Base-by-base conservation (phyloP, 805 yeast genomes). In the Wickerhamomyces silvicola region DNA sequence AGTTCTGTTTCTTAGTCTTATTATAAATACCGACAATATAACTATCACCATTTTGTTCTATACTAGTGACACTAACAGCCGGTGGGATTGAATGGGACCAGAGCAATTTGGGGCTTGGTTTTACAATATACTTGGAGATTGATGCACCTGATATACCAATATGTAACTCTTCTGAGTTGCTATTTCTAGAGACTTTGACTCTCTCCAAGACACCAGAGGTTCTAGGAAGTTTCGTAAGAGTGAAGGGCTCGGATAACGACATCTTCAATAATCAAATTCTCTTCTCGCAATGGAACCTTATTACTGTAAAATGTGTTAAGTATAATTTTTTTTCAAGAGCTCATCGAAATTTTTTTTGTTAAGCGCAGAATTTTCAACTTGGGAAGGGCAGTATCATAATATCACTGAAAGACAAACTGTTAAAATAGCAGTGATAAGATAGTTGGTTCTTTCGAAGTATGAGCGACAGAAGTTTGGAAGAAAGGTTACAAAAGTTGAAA, bases 31-130 rank as follows among this genome's bases (percentile, higher is more conserved):
- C 54, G 30, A 35, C 31, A 16, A 36, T 30, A 13, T 41, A 37
- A 2, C 27, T 25, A 10, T 29, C 37, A 15, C 35, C 40, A 1
- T 18, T 22, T 10, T 35, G 20, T 10, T 41, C 45, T 10, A 49
- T 32, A n/a, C 37, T 25, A 27, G 62, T 62, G 22, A 70, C 59
- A 3, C 54, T 30, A 22, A 61, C 59, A 3, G 60, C 45, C 10
- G 76, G 76, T 6, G 70, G 62, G 21, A 71, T 57, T 13, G 76
- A 68, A 42, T 62, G 62, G 4, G 75, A 66, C 78, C 77, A 71
- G 25, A 64, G 52, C 27, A 71, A 54, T 43, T 67, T 68, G 8
- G 78, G 78, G 22, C 72, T 61, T 24, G 78, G 78, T 34, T 59
- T 66, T 31, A 70, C 55, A 15, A 68, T 56, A 45, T 68, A 69